phyloP scores from a whole-genome alignment of 495 filamentous ascomycete genomes.

The Coniosporium apollinis region DNA sequence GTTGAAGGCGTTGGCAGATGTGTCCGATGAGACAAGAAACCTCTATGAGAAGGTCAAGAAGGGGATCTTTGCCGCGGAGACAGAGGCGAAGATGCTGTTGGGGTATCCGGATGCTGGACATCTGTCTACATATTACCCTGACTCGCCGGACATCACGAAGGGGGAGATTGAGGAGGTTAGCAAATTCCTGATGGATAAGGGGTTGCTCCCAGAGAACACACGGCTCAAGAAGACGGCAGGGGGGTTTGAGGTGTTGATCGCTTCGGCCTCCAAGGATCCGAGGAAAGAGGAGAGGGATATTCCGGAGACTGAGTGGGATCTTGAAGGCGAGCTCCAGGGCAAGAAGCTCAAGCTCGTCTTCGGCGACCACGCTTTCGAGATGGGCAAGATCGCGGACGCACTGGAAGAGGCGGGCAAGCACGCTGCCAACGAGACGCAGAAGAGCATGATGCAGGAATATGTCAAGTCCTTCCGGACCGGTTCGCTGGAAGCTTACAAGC shows the following conservation, averaged over 20 bases:
- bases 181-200: slow-evolving; percentile 53
- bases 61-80: slow-evolving; percentile 54
- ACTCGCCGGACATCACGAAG: slow-evolving; percentile 70
- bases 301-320: slow-evolving; percentile 44
- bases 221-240: slow-evolving; percentile 57
- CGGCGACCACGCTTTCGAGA: slow-evolving; percentile 66
- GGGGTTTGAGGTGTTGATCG: slow-evolving; percentile 71
- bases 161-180: slow-evolving; percentile 60
- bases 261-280: slow-evolving; percentile 45
- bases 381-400: slow-evolving; percentile 57
- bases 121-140: slow-evolving; percentile 83
- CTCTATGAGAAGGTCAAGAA: slow-evolving; percentile 52
- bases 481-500: slow-evolving; percentile 75
- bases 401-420: slow-evolving; percentile 56
- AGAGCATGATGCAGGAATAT: slow-evolving; percentile 70
- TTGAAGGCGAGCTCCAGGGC: slow-evolving; percentile 47
- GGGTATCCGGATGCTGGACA: slow-evolving; percentile 74
- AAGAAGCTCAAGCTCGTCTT: slow-evolving; percentile 62
- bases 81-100: slow-evolving; percentile 57
- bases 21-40: slow-evolving; percentile 13
- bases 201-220: slow-evolving; percentile 71
- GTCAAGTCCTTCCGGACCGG: slow-evolving; percentile 70
- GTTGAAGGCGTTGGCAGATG: slow-evolving; percentile 48
- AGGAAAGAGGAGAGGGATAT: slow-evolving; percentile 49
- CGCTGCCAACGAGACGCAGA: slow-evolving; percentile 72